Percentiles rank a stretch among this genome's conserved stretches.
Conservation (phyloP, 345 rosid genomes). For the Luvunga scandens region DNA sequence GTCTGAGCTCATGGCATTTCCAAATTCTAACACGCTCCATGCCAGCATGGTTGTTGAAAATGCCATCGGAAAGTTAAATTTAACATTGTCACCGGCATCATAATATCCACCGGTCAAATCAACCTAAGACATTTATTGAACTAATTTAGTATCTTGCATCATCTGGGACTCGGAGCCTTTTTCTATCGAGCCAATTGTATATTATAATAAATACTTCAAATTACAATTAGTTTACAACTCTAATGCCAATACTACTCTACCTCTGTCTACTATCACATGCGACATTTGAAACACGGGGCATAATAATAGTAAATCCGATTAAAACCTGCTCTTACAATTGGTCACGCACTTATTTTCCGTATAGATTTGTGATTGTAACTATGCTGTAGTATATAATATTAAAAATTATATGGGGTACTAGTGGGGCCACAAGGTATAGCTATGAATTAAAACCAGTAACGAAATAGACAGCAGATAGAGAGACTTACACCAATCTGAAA, state of each 20-base stretch:
- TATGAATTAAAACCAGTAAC: not conserved
- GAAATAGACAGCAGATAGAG: not conserved
- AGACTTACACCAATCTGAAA: conserved; percentile 32
- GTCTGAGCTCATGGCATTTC: conserved; percentile 45
- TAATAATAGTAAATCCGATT: no score
- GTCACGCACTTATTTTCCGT: no score
- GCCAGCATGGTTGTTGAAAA: conserved; percentile 75
- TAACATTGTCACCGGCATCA: conserved; percentile 91
- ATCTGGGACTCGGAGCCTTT: not conserved
- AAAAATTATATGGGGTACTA: not conserved
- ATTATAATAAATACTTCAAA: no score
- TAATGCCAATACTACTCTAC: not conserved
- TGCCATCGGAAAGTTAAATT: conserved; percentile 91
- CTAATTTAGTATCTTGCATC: not conserved
- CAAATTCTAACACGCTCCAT: conserved; percentile 72
- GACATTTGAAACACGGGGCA: no score
- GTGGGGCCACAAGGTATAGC: not conserved
- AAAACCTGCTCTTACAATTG: no score
- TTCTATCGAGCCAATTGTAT: no score
- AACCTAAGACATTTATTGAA: conserved; percentile 32
- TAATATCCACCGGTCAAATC: conserved; percentile 90
- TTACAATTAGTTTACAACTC: not conserved
- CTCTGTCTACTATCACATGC: no score
- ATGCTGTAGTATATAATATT: no score
- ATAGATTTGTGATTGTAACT: no score